Evolutionary conservation across 2,329 filamentous ascomycete species (phyloP), one percentile per base, ranked within the genome.

Genomic region (Ascochyta clinopodiicola): DNA sequence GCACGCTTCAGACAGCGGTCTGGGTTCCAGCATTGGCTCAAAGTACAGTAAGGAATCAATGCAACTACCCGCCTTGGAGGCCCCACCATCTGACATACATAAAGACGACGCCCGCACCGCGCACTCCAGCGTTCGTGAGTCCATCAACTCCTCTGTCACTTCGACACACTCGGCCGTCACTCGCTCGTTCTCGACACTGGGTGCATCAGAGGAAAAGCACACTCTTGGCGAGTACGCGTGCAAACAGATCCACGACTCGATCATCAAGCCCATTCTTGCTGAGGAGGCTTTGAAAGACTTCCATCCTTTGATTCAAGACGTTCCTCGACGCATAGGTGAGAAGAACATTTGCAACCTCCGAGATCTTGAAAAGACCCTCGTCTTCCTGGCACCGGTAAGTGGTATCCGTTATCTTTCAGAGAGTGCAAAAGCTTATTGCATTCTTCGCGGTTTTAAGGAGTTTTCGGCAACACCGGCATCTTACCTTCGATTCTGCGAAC

Each of bases 381-480:
- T 97, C 70, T 92, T 93, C 78, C 86, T 93, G 75, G 92, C 93
- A 80, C 91, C 91, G 76, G 94, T 97, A 89, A 96, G 93, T 96
- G 66, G 67, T 64, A 78, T 78, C 79, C 77, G 80, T 66, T 71
- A 71, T 72, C 68, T 78, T 74, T 81, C 74, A 83, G 79, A 70
- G 57, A 83, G 83, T 82, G 82, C 83, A 84, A 87, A 88, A 83
- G 84, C 84, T 86, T 79, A 83, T 86, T 86, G 82, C 82, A 81
- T 80, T 78, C 72, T 77, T 77, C 74, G 69, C 73, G 78, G 78
- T 70, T 82, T 82, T 84, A 93, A 94, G 90, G 91, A 85, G 84
- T 86, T 83, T 80, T 81, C 83, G 59, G 75, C 79, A 64, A 81
- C 91, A 75, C 89, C 89, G 78, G 81, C 83, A 67, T 86, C 88